These are phyloP conservation scores for Amoebophrya sp. DNA, from an alignment of 169 alveolate genomes.

Conservation along the genomic window DNA sequence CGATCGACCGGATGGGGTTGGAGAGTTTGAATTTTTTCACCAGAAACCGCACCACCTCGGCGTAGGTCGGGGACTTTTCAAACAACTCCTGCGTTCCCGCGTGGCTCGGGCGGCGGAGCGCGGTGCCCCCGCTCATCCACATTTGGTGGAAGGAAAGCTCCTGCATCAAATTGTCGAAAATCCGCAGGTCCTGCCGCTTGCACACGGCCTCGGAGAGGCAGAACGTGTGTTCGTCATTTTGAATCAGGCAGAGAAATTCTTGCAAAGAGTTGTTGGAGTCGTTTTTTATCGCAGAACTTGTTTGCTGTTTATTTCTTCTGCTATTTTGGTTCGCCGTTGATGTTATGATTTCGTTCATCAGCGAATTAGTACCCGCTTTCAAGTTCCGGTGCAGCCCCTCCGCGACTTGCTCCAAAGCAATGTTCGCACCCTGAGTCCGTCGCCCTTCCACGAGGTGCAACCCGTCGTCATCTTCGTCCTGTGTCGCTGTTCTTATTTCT, in stretches of 20 bases:
- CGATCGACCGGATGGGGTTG: not conserved
- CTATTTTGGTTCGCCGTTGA: not conserved
- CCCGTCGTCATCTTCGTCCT: not conserved
- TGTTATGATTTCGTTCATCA: not conserved
- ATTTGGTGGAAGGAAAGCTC: not conserved
- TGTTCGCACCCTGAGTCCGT: not conserved
- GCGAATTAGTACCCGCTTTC: not conserved
- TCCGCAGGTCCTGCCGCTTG: not conserved
- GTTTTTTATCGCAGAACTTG: too few species aligned
- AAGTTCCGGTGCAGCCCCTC: not conserved
- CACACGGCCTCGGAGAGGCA: slow-evolving; percentile 16
- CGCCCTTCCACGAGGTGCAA: not conserved
- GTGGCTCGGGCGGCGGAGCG: not conserved
- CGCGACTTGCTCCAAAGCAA: not conserved
- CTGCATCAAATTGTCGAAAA: not conserved
- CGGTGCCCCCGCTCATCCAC: not conserved
- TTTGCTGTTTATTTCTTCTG: too few species aligned
- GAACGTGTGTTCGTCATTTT: not conserved
- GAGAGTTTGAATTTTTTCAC: not conserved
- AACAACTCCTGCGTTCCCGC: not conserved
- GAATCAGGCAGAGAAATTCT: not conserved
- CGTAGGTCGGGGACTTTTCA: not conserved
- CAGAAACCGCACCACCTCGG: not conserved
- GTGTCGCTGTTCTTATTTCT: too few species aligned
- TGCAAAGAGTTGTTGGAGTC: not conserved